These are phyloP conservation scores for Ceratocystis harringtonii DNA, from an alignment of 2,329 filamentous ascomycete species.

Conservation along the genomic window DNA sequence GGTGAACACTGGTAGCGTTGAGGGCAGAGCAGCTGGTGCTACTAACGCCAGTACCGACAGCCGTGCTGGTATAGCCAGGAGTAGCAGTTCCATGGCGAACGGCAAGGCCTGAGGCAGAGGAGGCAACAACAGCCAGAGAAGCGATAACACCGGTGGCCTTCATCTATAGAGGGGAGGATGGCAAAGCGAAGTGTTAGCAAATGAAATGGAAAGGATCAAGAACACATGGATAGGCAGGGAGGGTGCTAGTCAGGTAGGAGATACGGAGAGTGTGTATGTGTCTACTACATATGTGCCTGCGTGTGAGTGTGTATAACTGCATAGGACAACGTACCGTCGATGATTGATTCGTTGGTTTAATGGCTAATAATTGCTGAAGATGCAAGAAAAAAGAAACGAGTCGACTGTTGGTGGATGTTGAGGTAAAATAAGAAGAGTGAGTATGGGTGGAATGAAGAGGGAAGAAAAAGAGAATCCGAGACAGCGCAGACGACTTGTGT, in stretches of 20 bases:
- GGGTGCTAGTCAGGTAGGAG: not conserved
- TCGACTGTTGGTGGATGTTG: not conserved
- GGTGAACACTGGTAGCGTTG: not conserved
- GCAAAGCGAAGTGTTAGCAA: not conserved
- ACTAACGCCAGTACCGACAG: not conserved
- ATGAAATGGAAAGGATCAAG: not conserved
- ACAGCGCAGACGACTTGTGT: not conserved
- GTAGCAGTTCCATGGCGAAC: not conserved
- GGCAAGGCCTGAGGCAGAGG: not conserved
- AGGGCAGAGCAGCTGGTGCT: constrained; percentile 3
- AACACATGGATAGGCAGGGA: not conserved
- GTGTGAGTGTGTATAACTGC: too few relatives aligned
- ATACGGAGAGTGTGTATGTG: not conserved
- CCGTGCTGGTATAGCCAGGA: not conserved
- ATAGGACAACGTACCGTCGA: not conserved
- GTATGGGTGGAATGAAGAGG: not conserved
- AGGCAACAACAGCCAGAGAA: not conserved
- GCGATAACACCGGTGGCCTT: not conserved
- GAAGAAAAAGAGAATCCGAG: not conserved
- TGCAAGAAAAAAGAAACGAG: not conserved
- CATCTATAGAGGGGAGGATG: not conserved
- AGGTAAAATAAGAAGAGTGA: not conserved
- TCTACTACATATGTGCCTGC: too few relatives aligned
- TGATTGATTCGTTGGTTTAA: not conserved
- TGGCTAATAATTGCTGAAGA: not conserved